Conservation (phyloP, 2,329 filamentous ascomycete species). For the Pseudogymnoascus sp. region DNA sequence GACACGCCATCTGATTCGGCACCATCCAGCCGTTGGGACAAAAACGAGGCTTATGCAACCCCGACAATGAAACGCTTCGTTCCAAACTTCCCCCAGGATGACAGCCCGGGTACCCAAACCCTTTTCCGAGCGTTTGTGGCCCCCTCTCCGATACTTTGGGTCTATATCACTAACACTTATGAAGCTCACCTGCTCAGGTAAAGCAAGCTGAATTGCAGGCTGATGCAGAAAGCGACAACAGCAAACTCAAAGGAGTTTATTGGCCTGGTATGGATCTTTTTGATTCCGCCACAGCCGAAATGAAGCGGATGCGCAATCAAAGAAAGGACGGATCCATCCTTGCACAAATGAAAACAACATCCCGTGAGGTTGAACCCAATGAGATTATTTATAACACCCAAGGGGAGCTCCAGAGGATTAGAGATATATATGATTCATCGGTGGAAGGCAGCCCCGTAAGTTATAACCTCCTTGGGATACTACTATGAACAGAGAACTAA, state of each 20-base stretch:
- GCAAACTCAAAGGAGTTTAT: constrained; percentile 56
- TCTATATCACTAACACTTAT: neutral
- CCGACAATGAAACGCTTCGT: constrained; percentile 22
- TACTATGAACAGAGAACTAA: neutral
- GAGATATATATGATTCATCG: constrained; percentile 54
- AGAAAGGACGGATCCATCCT: constrained; percentile 68
- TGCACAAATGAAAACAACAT: constrained; percentile 55
- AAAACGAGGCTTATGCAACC: constrained; percentile 18
- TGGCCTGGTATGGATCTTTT: constrained; percentile 78
- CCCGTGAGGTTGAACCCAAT: constrained; percentile 51
- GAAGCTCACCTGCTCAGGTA: neutral
- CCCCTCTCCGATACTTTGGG: neutral
- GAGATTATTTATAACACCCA: constrained; percentile 55
- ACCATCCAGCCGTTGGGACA: constrained; percentile 16
- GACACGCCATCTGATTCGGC: neutral
- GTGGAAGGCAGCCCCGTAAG: constrained; percentile 42
- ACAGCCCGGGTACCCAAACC: constrained; percentile 6
- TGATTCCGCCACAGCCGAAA: constrained; percentile 65
- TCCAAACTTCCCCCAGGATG: constrained; percentile 19
- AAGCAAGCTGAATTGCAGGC: neutral
- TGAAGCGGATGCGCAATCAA: constrained; percentile 69
- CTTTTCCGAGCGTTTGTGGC: neutral
- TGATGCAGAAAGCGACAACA: constrained; percentile 1
- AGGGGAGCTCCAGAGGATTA: constrained; percentile 41
- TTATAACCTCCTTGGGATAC: neutral